Evolutionary conservation across 2,329 filamentous ascomycete species (phyloP).

Genomic region (Pseudogymnoascus sp.): DNA sequence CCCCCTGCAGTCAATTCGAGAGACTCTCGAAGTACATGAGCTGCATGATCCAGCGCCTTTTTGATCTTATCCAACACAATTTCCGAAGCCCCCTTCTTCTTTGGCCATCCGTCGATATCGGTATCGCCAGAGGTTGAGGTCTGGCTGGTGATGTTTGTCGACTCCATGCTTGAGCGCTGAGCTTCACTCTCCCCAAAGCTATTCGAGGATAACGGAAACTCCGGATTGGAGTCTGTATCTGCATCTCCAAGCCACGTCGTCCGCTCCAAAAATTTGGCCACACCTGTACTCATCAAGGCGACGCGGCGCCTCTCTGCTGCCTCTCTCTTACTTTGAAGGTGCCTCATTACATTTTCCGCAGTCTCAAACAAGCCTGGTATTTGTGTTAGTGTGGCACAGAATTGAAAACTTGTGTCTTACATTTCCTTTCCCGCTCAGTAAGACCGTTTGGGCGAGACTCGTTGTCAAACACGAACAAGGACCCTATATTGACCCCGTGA

Average conservation of each 20-base stretch:
- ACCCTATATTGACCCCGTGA: constrained; percentile 21
- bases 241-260: constrained; percentile 9
- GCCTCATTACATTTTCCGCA: constrained; percentile 20
- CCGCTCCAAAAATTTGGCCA: constrained; percentile 19
- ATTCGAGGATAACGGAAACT: background rate
- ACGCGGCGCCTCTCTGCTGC: constrained; percentile 19
- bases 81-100: constrained; percentile 1
- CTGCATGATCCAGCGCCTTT: constrained; percentile 21
- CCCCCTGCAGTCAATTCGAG: constrained; percentile 23
- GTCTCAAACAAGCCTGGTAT: constrained; percentile 16
- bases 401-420: constrained; percentile 8
- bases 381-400: background rate
- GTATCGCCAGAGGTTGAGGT: background rate
- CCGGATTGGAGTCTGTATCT: background rate
- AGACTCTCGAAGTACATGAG: constrained; percentile 22
- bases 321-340: constrained; percentile 22
- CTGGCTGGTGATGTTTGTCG: background rate
- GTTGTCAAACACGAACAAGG: constrained; percentile 22
- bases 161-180: background rate
- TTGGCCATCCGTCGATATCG: background rate
- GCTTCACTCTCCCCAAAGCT: background rate
- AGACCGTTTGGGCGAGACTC: constrained; percentile 42
- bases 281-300: constrained; percentile 19
- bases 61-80: constrained; percentile 22
- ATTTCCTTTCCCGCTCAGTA: constrained; percentile 31